Base-by-base conservation (phyloP, 2,329 filamentous ascomycete genomes). In the Cladophialophora exuberans region DNA sequence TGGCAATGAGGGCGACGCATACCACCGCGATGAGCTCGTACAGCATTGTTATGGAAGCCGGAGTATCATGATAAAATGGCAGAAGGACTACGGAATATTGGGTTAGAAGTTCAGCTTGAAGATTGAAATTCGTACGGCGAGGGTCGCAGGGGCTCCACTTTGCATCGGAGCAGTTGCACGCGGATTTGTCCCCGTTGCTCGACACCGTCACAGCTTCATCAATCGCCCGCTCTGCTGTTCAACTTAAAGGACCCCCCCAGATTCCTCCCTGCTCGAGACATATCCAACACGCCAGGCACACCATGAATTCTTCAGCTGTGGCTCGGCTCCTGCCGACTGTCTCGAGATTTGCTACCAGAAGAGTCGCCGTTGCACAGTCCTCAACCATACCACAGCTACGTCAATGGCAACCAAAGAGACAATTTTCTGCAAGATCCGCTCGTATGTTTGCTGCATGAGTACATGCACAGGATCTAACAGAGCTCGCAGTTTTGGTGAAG, bases 11-110 rank as follows among this genome's bases (percentile, higher is more conserved):
- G 15, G 33, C 18, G 43, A 20, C 6, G 78, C 87, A 68, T 78
- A 97, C 94, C 76, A 97, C 87, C 73, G 89, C 94, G 74, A 99
- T 94, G 69, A 97, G 80, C 79, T 99, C 94, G 81, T 99, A 99
- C 77, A 99, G 79, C 94, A 99, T 97, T 63, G 72, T 66, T 33
- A 38, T 28, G 22, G 35, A n/a, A 18, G 18, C 23, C 10, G 30
- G 11, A 17, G 41, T 15, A 39, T 28, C 38, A 49, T 46, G 7
- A 20, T 23, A 28, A 15, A 35, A 49, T 30, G 25, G 25, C n/a
- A 17, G 2, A n/a, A n/a, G n/a, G n/a, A n/a, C n/a, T n/a, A n/a
- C n/a, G n/a, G n/a, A n/a, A n/a, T n/a, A n/a, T n/a, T n/a, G n/a
- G n/a, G n/a, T n/a, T n/a, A n/a, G n/a, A n/a, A n/a, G n/a, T n/a